Evolutionary conservation across 2,329 filamentous ascomycete genomes (phyloP), one percentile per base, ranked within the genome.

Genomic region (Beauveria brongniartii): DNA sequence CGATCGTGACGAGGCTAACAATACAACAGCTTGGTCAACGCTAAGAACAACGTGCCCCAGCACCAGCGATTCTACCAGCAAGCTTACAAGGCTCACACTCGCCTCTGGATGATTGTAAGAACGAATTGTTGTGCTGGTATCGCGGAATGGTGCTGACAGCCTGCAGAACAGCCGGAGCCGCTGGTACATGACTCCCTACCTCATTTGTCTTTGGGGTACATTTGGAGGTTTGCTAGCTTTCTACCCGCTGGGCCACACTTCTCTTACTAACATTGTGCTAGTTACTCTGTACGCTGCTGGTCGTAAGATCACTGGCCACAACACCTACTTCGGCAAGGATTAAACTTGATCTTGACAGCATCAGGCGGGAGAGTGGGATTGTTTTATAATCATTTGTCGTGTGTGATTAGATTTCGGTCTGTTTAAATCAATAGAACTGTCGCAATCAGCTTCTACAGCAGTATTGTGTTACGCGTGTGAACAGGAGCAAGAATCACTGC

Each of bases 81-180:
- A 66, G 86, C 90, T 68, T 89, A 89, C 75, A 84, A 83, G 70
- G 76, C 79, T 65, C 83, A 87, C 74, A 79, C 85, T 67, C 85
- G 90, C 70, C 76, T 90, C 73, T 92, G 90, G 89, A 80, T 83
- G 76, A 91, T 92, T 77, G 89, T 92, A 82, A 74, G 87, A 22
- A 52, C 81, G 47, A 46, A 61, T 34, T 57, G 61, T 61, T 64
- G 66, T 64, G 61, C 64, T 63, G 40, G 50, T n/a, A 40, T 51
- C 20, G 51, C 50, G 59, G n/a, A 57, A 66, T 60, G 22, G 28
- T 53, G 26, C 48, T 59, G 30, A 56, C 37, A 59, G n/a, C 40
- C 50, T 50, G 37, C 71, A 90, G 86, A 78, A 82, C 78, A 77
- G 85, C 66, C 83, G 85, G 71, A 88, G 86, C 80, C 83, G 78